phyloP scores from a whole-genome alignment of 331 rosid species.

The Malus hybrid region DNA sequence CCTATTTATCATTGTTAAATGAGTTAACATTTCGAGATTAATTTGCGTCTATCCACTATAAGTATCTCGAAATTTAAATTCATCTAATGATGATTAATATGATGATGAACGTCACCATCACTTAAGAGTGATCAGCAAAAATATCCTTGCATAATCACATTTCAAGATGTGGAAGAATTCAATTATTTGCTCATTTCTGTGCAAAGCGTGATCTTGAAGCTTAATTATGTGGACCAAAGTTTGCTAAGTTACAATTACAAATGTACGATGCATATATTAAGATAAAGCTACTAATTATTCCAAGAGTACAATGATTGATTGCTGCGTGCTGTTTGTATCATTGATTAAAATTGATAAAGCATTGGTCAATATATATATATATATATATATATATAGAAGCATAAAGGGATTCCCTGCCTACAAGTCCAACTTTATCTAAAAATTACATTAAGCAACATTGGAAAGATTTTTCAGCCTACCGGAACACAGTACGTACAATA shows the following conservation, averaged over 20 bases:
- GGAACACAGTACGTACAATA: no score
- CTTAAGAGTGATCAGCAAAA: no score
- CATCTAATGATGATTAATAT: no score
- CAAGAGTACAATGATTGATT: neutral
- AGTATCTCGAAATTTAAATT: no score
- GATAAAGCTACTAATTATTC: neutral
- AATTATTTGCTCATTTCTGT: neutral
- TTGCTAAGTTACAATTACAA: neutral
- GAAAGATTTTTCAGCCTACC: no score
- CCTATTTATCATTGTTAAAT: no score
- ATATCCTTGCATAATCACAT: no score
- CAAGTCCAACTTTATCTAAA: neutral
- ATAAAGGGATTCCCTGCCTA: neutral
- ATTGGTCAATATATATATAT: neutral
- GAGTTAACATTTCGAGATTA: no score
- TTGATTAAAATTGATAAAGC: neutral
- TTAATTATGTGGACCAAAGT: neutral
- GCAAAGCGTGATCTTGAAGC: neutral
- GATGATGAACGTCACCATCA: no score
- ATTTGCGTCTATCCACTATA: no score
- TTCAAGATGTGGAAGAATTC: neutral
- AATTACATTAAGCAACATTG: neutral
- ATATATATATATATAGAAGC: neutral
- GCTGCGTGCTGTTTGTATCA: neutral
- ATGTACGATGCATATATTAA: neutral